Base-by-base conservation (phyloP, 441 rosid genomes). In the Pelargonium citronellum region DNA sequence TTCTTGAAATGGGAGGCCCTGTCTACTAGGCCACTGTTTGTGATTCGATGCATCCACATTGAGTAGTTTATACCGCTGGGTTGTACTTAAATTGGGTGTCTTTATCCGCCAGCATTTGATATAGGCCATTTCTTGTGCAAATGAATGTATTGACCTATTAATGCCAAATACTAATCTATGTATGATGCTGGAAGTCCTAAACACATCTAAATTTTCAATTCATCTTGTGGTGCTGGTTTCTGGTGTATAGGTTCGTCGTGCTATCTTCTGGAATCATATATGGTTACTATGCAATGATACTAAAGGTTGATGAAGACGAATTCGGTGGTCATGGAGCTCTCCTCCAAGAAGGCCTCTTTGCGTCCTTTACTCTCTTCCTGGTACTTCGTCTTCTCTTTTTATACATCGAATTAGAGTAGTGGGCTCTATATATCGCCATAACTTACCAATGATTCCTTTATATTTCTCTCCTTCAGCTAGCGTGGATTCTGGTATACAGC, bases 401-500 rank as follows among this genome's bases (percentile, higher is more conserved):
- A 0, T 3, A 34, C 39, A 34, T 34, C 39, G 39, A 34, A 34
- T 34, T 34, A 34, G 39, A 34, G 39, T 4, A 34, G 39, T 34
- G 39, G 39, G 39, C 39, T 34, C 39, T 34, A 34, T 34, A 34
- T 34, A 34, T 34, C 39, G 39, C 0, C 39, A 51, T 39, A 16
- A 67, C 82, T 77, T 73, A 77, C 60, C 41, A 60, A 66, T 43
- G 19, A 49, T 65, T 64, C 51, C 51, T 34, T 34, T 34, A 34
- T 71, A 34, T 34, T 61, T 66, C 13, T 47, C 53, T 34, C 5
- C 67, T 81, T 78, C 96, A 94, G 96, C 88, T 94, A 66, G 88
- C 95, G 5, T 89, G 97, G 98, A 84, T 84, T 83, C 83, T 94
- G 77, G 90, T 94, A 79, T 94, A 91, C 85, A 94, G 98, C 90